phyloP scores from a whole-genome alignment of 2,329 filamentous ascomycete genomes.

The Colletotrichum incanum region DNA sequence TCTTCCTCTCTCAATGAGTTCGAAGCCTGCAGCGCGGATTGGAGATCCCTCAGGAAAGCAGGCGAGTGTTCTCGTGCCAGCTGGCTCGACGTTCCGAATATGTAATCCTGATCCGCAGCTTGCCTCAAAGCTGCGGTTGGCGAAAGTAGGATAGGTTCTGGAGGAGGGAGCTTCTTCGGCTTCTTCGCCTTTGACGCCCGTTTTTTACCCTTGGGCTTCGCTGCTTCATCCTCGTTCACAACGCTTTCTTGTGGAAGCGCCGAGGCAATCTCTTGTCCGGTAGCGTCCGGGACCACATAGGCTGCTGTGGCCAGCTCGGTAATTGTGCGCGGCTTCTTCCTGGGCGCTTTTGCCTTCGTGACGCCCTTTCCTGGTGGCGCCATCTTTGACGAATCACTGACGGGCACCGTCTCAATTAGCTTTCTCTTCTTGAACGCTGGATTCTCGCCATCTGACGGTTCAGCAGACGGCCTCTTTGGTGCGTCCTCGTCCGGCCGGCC shows the following conservation, averaged over 20 bases:
- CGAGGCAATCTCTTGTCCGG: slow-evolving; percentile 49
- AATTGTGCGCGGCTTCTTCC: slow-evolving; percentile 83
- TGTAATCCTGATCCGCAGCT: slow-evolving; percentile 79
- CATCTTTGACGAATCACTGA: slow-evolving; percentile 49
- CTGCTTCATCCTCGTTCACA: slow-evolving; percentile 52
- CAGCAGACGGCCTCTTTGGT: slow-evolving; percentile 29
- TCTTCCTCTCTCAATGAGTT: slow-evolving; percentile 59
- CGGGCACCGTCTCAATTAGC: slow-evolving; percentile 65
- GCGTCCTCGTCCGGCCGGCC: slow-evolving; percentile 52
- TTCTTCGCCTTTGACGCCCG: slow-evolving; percentile 58
- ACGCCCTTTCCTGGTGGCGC: slow-evolving; percentile 50
- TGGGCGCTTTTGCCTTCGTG: slow-evolving; percentile 67
- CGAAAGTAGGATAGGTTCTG: slow-evolving; percentile 73
- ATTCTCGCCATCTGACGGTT: slow-evolving; percentile 47
- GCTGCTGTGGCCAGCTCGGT: slow-evolving; percentile 83
- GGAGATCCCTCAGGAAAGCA: slow-evolving; percentile 73
- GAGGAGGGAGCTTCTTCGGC: slow-evolving; percentile 51
- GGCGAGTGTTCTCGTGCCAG: slow-evolving; percentile 82
- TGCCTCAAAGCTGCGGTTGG: slow-evolving; percentile 78
- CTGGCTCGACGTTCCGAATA: slow-evolving; percentile 92
- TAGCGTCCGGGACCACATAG: slow-evolving; percentile 65
- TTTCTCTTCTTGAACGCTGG: slow-evolving; percentile 69
- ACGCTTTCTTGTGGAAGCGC: slow-evolving; percentile 43
- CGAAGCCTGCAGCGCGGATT: slow-evolving; percentile 73
- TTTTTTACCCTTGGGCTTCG: slow-evolving; percentile 52